Percentiles rank a stretch among this genome's conserved stretches.
Evolutionary conservation across 2,329 filamentous ascomycete species (phyloP).

Genomic region (Beauveria brongniartii): DNA sequence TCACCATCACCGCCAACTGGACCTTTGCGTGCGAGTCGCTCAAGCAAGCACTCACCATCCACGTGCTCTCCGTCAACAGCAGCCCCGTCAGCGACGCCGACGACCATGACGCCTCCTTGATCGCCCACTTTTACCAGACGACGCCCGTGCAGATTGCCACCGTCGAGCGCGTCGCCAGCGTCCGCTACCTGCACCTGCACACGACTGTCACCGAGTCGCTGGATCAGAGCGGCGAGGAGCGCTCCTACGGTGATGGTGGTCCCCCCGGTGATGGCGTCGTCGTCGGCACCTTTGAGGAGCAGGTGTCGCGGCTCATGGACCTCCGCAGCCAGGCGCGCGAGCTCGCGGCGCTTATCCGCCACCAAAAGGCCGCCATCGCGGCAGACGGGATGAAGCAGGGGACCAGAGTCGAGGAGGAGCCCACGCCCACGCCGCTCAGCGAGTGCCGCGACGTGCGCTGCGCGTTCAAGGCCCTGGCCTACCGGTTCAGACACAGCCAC

Average conservation of each 20-base stretch:
- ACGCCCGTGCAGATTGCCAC: constrained; percentile 33
- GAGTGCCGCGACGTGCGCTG: constrained; percentile 36
- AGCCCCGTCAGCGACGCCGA: constrained; percentile 25
- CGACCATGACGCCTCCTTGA: constrained; percentile 25
- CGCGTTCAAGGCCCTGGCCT: constrained; percentile 30
- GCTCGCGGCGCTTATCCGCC: constrained; percentile 33
- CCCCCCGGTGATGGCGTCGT: neutral
- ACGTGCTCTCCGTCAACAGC: constrained; percentile 34
- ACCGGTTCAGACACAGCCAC: constrained; percentile 28
- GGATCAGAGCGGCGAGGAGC: constrained; percentile 13
- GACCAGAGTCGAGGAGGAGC: constrained; percentile 13
- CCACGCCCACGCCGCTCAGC: constrained; percentile 13
- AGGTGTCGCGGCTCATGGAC: constrained; percentile 36
- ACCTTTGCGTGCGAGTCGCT: constrained; percentile 36
- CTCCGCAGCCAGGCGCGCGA: constrained; percentile 33
- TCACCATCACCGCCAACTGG: constrained; percentile 37
- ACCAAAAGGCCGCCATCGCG: constrained; percentile 33
- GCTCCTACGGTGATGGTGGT: neutral
- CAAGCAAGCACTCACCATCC: constrained; percentile 37
- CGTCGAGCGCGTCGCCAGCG: constrained; percentile 32
- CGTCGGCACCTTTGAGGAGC: constrained; percentile 27
- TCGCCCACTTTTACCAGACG: constrained; percentile 38
- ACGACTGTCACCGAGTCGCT: constrained; percentile 8
- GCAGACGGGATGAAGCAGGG: constrained; percentile 21
- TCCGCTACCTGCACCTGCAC: constrained; percentile 18